A percentile compares a stretch with the other conserved stretches of the same genome.
These are phyloP conservation scores for Sicyos baderoa DNA, from an alignment of 306 rosid genomes.

Conservation along the genomic window DNA sequence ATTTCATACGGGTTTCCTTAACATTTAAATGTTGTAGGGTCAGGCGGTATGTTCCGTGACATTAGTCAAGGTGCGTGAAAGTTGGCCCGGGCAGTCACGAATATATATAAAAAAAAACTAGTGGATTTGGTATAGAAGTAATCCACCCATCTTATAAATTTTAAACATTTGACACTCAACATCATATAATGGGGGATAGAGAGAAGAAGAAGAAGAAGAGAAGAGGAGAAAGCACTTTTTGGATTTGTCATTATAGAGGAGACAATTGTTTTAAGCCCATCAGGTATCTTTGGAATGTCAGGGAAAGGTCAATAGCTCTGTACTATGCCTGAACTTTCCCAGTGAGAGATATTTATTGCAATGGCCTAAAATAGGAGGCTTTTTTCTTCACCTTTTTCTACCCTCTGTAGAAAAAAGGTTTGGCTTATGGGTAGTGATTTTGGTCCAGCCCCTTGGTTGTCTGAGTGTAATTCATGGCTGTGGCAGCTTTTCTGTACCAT, in stretches of 20 bases:
- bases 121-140: too few species aligned
- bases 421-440: constrained; percentile 43
- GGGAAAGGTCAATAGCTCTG: constrained; percentile 37
- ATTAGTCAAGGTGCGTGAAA: too few species aligned
- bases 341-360: constrained; percentile 37
- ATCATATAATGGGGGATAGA: constrained; percentile 25
- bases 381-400: constrained; percentile 17
- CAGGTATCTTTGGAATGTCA: constrained; percentile 46
- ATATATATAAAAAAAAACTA: too few species aligned
- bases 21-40: too few species aligned
- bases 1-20: too few species aligned
- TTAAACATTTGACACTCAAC: too few species aligned
- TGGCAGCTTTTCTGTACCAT: constrained; percentile 57
- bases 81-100: too few species aligned
- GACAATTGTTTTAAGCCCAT: constrained; percentile 20
- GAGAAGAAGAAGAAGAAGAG: constrained; percentile 11
- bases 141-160: too few species aligned
- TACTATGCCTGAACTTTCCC: constrained; percentile 37
- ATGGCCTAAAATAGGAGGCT: constrained; percentile 32
- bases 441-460: constrained; percentile 53
- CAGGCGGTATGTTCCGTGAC: too few species aligned
- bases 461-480: constrained; percentile 73
- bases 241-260: constrained; percentile 32
- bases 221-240: constrained; percentile 13
- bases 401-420: constrained; percentile 31